Conservation (phyloP, 352 stramenopile species). For the Phytophthora parvispora region DNA sequence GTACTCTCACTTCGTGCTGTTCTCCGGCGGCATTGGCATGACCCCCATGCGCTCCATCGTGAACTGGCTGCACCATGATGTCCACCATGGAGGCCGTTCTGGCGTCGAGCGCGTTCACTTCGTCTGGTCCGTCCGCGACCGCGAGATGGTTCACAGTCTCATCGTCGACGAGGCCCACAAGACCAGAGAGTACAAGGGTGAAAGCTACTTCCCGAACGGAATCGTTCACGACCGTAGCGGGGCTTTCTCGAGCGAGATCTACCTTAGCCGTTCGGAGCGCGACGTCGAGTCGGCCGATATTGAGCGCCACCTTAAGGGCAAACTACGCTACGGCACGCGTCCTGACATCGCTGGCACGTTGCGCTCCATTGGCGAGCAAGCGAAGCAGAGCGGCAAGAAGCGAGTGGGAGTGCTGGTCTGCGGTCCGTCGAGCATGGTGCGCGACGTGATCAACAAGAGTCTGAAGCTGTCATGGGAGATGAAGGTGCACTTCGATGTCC, state of each 20-base stretch:
- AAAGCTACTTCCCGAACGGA: slow-evolving; percentile 32
- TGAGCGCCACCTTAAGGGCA: slow-evolving; percentile 27
- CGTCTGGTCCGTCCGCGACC: slow-evolving; percentile 55
- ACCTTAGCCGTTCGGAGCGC: slow-evolving; percentile 35
- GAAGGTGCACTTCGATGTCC: slow-evolving; percentile 52
- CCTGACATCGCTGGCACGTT: slow-evolving; percentile 36
- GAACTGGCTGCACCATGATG: slow-evolving; percentile 45
- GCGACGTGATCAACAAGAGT: slow-evolving; percentile 33
- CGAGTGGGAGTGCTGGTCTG: slow-evolving; percentile 56
- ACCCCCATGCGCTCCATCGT: slow-evolving; percentile 56
- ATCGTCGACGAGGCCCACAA: slow-evolving; percentile 14
- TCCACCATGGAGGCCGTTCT: slow-evolving; percentile 16
- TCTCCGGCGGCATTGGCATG: slow-evolving; percentile 58
- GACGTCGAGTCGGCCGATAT: slow-evolving; percentile 36
- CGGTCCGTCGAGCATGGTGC: slow-evolving; percentile 41
- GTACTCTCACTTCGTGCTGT: slow-evolving; percentile 62
- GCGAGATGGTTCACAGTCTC: slow-evolving; percentile 41
- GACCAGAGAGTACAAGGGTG: not conserved
- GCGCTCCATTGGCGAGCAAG: slow-evolving; percentile 39
- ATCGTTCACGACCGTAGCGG: slow-evolving; percentile 7
- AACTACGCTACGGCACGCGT: slow-evolving; percentile 33
- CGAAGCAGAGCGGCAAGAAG: slow-evolving; percentile 31
- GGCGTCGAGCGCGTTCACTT: slow-evolving; percentile 50
- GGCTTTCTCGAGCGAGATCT: slow-evolving; percentile 48
- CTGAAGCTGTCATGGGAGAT: slow-evolving; percentile 30